Base-by-base conservation (phyloP, 345 rosid genomes). In the Rubroshorea leprosula region DNA sequence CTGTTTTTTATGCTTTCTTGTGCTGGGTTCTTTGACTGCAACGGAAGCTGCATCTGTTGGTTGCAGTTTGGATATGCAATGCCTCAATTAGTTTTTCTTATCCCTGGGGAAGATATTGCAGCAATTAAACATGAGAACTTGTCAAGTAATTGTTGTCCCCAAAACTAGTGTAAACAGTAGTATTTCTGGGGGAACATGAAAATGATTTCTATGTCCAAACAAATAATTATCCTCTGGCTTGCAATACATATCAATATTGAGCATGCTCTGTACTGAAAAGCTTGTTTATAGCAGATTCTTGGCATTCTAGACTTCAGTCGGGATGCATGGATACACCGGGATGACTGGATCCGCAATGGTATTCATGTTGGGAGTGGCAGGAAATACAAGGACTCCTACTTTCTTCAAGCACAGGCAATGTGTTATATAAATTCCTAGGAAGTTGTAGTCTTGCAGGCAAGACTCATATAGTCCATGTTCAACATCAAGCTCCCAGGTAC, bases 301-400 rank as follows among this genome's bases (percentile, higher is more conserved):
- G 92, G 90, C 64, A 61, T 88, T 35, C 78, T 89, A 43, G 99
- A 93, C 66, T 78, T 86, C 62, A 83, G 85, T 20, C 83, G 97
- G 22, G 99, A 93, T 60, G 96, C 94, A 24, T 93, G 99, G 97
- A 72, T 93, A 51, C 82, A 85, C 57, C 78, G 88, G 26, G 85
- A 73, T 26, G 94, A 93, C 49, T 93, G 99, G 99, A 83, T 85
- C 60, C 76, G 73, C 24, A 87, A 72, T 57, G 99, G 99, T 56
- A 78, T 93, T 67, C 83, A 80, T 64, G 41, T 79, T 15, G 94
- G 89, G 14, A 83, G 80, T 51, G 81, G 80, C 62, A 83, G 83
- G 72, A 93, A 89, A 78, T 93, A 93, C 78, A 87, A 78, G 76
- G 97, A 93, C 66, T 93, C 97, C 35, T 83, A 78, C 72, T 89